Evolutionary conservation across 139 green algal genomes (phyloP).

Genomic region (Haematococcus sp.): DNA sequence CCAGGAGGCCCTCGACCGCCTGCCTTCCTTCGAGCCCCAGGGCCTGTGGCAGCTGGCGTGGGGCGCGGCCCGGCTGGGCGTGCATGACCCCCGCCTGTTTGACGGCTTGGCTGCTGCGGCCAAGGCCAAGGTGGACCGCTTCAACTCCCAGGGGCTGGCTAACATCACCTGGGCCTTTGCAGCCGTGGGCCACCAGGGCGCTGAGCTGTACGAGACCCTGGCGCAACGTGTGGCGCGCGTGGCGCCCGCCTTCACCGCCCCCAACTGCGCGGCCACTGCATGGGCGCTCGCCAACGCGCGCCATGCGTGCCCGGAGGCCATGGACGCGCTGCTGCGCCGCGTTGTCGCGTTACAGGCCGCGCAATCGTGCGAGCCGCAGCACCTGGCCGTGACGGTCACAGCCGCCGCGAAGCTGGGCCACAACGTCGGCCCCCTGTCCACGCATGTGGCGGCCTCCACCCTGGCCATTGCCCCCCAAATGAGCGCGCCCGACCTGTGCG

Average conservation of each 20-base stretch:
- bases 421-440: neutral
- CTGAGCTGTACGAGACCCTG: constrained; percentile 29
- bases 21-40: constrained; percentile 34
- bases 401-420: constrained; percentile 32
- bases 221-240: constrained; percentile 3
- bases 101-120: neutral
- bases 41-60: constrained; percentile 40
- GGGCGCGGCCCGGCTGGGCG: constrained; percentile 31
- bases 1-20: constrained; percentile 24
- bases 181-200: constrained; percentile 29
- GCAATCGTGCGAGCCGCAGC: constrained; percentile 32
- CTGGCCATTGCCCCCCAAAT: constrained; percentile 28
- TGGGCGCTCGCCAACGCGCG: constrained; percentile 33
- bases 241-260: constrained; percentile 25
- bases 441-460: constrained; percentile 16
- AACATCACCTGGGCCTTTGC: constrained; percentile 57
- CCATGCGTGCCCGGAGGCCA: constrained; percentile 26
- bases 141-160: constrained; percentile 45
- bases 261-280: constrained; percentile 36
- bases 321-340: constrained; percentile 26
- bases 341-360: constrained; percentile 2
- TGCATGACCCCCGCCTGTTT: constrained; percentile 9
- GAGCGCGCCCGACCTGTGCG: constrained; percentile 41
- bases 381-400: constrained; percentile 49
- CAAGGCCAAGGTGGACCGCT: neutral